Conservation (phyloP, 2,329 filamentous ascomycete genomes). For the Fusarium dlaminii region DNA sequence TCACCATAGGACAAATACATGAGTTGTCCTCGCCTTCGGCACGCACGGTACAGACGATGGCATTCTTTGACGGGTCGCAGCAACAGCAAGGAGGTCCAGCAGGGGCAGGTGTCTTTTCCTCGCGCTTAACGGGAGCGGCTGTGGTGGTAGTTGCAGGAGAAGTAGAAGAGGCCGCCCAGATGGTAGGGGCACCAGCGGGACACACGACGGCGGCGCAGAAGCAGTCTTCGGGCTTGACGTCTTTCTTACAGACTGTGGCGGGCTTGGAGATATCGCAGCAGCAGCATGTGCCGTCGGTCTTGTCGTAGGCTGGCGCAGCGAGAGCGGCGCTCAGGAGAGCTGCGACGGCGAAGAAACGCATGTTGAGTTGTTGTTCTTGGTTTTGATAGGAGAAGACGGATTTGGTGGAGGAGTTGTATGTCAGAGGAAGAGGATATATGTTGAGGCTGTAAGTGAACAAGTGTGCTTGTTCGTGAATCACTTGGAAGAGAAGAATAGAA, state of each 20-base stretch:
- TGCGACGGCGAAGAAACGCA: constrained; percentile 40
- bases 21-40: constrained; percentile 17
- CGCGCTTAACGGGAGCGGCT: constrained; percentile 1
- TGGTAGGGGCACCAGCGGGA: constrained; percentile 32
- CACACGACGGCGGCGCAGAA: constrained; percentile 39
- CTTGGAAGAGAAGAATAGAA: neutral
- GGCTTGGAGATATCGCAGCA: constrained; percentile 45
- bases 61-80: constrained; percentile 24
- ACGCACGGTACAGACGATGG: constrained; percentile 35
- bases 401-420: neutral
- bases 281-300: constrained; percentile 42
- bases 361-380: constrained; percentile 6
- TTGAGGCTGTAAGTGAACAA: constrained; percentile 4
- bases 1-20: constrained; percentile 35
- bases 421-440: neutral
- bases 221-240: constrained; percentile 36
- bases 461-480: constrained; percentile 9
- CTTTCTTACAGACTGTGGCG: constrained; percentile 40
- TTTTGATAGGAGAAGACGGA: neutral
- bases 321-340: constrained; percentile 36
- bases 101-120: constrained; percentile 3
- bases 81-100: constrained; percentile 33
- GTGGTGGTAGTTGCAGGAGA: neutral
- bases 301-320: constrained; percentile 29
- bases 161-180: constrained; percentile 1